phyloP scores from a whole-genome alignment of 2,329 filamentous ascomycete genomes.

The Cladophialophora exuberans region DNA sequence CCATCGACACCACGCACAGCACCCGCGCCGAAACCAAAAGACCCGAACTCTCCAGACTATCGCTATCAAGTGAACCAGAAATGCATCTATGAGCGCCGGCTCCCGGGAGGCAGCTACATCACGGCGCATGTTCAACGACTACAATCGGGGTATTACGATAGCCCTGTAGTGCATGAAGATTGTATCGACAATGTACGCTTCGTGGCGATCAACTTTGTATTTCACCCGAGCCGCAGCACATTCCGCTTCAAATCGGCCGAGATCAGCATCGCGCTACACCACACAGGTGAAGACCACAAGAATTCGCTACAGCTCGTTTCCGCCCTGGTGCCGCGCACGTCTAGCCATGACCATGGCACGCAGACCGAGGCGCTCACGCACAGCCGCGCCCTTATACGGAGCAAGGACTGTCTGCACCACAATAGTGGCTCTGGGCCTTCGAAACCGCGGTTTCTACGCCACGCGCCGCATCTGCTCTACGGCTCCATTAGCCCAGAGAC shows the following conservation, averaged over 20 bases:
- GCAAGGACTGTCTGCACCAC: neutral
- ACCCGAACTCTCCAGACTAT: conserved; percentile 44
- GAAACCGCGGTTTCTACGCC: conserved; percentile 51
- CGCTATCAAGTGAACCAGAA: conserved; percentile 43
- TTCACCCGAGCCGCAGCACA: conserved; percentile 49
- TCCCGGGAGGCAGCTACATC: conserved; percentile 53
- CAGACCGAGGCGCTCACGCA: conserved; percentile 14
- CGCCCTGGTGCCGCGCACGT: neutral
- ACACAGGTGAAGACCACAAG: conserved; percentile 25
- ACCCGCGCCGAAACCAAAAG: conserved; percentile 22
- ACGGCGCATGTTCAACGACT: conserved; percentile 55
- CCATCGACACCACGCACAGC: conserved; percentile 6
- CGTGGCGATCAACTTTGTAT: conserved; percentile 54
- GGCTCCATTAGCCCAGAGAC: conserved; percentile 53
- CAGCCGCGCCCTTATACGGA: conserved; percentile 3
- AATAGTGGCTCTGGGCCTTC: conserved; percentile 15
- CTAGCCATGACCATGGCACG: conserved; percentile 19
- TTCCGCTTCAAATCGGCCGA: conserved; percentile 55
- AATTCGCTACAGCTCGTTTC: conserved; percentile 6
- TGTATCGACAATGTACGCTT: conserved; percentile 52
- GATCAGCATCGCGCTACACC: conserved; percentile 46
- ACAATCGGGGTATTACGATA: conserved; percentile 54
- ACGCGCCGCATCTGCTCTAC: conserved; percentile 55
- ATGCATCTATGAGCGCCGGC: conserved; percentile 54
- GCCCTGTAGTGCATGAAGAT: conserved; percentile 46